A percentile compares a stretch with the other conserved stretches of the same genome.
Evolutionary conservation across 1,139 yeast genomes (phyloP).

Genomic region (Kazachstania sp.): DNA sequence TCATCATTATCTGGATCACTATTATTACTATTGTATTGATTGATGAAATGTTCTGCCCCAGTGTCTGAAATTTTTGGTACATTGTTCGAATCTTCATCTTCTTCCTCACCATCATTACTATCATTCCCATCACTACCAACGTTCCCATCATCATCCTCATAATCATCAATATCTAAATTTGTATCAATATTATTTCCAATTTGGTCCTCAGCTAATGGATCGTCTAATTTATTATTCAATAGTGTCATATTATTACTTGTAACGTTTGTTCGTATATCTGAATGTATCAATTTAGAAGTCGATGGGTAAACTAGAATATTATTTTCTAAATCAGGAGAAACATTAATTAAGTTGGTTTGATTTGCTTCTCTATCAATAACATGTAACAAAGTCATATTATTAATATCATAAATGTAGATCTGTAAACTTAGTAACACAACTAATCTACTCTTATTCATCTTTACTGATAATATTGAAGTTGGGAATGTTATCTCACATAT

Average conservation of each 20-base stretch:
- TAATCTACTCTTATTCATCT: conserved; percentile 64
- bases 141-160: conserved; percentile 6
- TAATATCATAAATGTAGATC: conserved; percentile 80
- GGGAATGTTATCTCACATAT: conserved; percentile 86
- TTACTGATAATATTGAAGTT: conserved; percentile 67
- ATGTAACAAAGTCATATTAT: conserved; percentile 78
- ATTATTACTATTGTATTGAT: background rate
- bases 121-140: background rate
- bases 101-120: background rate
- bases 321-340: conserved; percentile 56
- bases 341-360: conserved; percentile 44
- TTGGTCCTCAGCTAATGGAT: background rate
- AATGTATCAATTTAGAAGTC: conserved; percentile 39
- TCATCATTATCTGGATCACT: background rate
- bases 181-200: conserved; percentile 6
- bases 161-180: background rate
- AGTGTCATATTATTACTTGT: conserved; percentile 25
- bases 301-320: conserved; percentile 83
- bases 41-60: background rate
- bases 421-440: conserved; percentile 77
- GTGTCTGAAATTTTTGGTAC: background rate
- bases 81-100: background rate
- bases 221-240: conserved; percentile 3
- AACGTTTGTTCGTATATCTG: conserved; percentile 25
- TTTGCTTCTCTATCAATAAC: conserved; percentile 82